These are phyloP conservation scores for Fonsecaea nubica DNA, from an alignment of 2,329 filamentous ascomycete genomes.

Conservation along the genomic window DNA sequence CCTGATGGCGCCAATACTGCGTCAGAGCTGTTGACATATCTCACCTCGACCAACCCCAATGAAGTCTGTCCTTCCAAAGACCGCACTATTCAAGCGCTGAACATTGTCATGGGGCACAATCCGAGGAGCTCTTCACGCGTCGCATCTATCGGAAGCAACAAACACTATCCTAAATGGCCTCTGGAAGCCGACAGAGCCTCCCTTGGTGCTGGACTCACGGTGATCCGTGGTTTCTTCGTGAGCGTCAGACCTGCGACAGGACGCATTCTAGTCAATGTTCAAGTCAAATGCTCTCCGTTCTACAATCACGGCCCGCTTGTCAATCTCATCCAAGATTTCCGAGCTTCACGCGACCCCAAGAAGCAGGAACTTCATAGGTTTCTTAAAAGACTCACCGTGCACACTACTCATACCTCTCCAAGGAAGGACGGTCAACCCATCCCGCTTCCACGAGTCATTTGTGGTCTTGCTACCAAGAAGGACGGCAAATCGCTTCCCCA, in stretches of 20 bases:
- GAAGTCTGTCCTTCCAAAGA: conserved; percentile 5
- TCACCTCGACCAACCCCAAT: background rate
- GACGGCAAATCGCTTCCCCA: conserved; percentile 37
- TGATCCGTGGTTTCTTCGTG: conserved; percentile 14
- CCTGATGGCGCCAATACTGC: background rate
- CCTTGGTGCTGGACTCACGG: background rate
- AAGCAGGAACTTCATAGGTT: background rate
- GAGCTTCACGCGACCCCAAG: background rate
- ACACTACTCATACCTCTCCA: background rate
- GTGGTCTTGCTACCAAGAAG: background rate
- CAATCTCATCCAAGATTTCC: background rate
- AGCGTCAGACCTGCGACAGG: conserved; percentile 14
- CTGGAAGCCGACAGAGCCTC: background rate
- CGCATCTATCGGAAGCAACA: conserved; percentile 4
- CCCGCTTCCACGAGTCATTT: background rate
- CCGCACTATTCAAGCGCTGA: conserved; percentile 9
- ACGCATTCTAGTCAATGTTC: conserved; percentile 6
- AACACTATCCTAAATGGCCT: background rate
- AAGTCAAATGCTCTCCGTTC: conserved; percentile 10
- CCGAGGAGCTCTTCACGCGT: background rate
- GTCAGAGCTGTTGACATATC: background rate
- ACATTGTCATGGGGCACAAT: conserved; percentile 16
- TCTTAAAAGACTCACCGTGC: background rate
- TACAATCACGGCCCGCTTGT: conserved; percentile 8
- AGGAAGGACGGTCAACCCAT: background rate